Evolutionary conservation across 2,329 filamentous ascomycete species (phyloP).

Genomic region (Lizonia empirigonia): DNA sequence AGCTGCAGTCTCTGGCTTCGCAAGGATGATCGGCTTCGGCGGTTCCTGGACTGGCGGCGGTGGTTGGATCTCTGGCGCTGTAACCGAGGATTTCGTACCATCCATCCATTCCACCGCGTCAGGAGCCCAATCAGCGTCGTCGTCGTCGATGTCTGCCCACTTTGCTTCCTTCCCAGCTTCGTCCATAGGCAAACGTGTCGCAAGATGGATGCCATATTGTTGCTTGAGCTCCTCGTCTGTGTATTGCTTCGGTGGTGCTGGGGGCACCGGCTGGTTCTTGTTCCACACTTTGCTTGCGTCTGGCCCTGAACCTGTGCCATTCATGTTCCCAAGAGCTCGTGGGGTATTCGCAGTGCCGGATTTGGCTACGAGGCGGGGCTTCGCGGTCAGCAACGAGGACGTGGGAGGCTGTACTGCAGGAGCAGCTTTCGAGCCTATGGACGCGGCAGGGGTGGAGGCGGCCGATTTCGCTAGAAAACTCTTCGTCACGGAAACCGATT

Average conservation of each 20-base stretch:
- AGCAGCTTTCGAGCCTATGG: conserved; percentile 62
- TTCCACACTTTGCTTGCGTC: conserved; percentile 84
- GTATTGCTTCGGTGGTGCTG: conserved; percentile 77
- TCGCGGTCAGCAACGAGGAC: conserved; percentile 59
- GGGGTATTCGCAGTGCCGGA: conserved; percentile 64
- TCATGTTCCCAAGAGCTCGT: conserved; percentile 61
- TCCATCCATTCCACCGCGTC: conserved; percentile 88
- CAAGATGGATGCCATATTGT: conserved; percentile 85
- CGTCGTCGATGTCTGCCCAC: conserved; percentile 89
- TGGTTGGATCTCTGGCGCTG: conserved; percentile 57
- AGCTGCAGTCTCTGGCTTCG: conserved; percentile 30
- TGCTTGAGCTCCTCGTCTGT: conserved; percentile 85
- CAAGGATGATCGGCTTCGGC: conserved; percentile 18
- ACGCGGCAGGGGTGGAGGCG: conserved; percentile 57
- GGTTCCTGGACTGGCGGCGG: conserved; percentile 39
- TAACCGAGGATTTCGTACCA: conserved; percentile 79
- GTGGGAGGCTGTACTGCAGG: conserved; percentile 38
- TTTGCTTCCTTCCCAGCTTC: conserved; percentile 76
- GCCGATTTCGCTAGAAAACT: conserved; percentile 78
- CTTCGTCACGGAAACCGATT: conserved; percentile 83
- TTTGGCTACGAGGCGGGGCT: conserved; percentile 78
- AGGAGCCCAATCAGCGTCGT: conserved; percentile 85
- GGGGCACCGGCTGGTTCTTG: conserved; percentile 78
- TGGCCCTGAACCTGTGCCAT: conserved; percentile 65
- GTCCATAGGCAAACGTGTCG: conserved; percentile 76